Conservation (phyloP, 2,329 filamentous ascomycete genomes). For the Grosmannia clavigera region DNA sequence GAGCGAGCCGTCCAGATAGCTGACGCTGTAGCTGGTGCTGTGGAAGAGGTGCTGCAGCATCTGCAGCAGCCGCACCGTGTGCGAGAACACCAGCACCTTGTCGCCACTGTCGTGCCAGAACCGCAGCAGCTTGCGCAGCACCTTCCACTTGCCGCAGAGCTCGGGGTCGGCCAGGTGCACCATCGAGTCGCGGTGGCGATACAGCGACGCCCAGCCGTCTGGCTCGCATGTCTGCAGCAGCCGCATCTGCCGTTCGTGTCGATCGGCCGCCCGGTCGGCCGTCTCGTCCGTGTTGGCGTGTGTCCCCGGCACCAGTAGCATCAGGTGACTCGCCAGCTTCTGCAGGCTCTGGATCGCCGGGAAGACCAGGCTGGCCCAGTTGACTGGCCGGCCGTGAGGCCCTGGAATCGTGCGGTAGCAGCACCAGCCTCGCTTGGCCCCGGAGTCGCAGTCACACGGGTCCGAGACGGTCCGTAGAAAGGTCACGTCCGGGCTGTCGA, state of each 20-base stretch:
- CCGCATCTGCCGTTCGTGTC: conserved; percentile 52
- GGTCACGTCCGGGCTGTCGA: conserved; percentile 59
- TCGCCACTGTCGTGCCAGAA: conserved; percentile 87
- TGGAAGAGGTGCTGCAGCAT: conserved; percentile 80
- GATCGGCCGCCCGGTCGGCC: not conserved
- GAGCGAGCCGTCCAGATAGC: conserved; percentile 79
- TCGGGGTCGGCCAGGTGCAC: conserved; percentile 72
- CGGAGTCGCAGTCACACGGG: conserved; percentile 55
- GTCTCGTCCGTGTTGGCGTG: not conserved
- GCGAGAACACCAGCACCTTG: conserved; percentile 91
- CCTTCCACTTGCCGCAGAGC: conserved; percentile 95
- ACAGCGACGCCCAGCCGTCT: conserved; percentile 60
- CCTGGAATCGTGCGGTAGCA: conserved; percentile 51
- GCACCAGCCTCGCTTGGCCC: conserved; percentile 69
- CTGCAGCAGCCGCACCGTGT: conserved; percentile 72
- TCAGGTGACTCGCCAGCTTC: conserved; percentile 88
- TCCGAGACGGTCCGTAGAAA: conserved; percentile 57
- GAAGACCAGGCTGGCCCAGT: conserved; percentile 70
- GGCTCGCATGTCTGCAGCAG: conserved; percentile 66
- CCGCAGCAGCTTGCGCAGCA: conserved; percentile 71
- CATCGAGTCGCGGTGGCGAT: conserved; percentile 64
- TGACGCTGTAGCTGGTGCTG: conserved; percentile 80
- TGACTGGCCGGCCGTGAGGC: conserved; percentile 26
- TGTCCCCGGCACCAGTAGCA: conserved; percentile 57
- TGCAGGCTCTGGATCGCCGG: conserved; percentile 72